phyloP scores from a whole-genome alignment of 2,329 filamentous ascomycete species.

The Colletotrichum orbiculare region DNA sequence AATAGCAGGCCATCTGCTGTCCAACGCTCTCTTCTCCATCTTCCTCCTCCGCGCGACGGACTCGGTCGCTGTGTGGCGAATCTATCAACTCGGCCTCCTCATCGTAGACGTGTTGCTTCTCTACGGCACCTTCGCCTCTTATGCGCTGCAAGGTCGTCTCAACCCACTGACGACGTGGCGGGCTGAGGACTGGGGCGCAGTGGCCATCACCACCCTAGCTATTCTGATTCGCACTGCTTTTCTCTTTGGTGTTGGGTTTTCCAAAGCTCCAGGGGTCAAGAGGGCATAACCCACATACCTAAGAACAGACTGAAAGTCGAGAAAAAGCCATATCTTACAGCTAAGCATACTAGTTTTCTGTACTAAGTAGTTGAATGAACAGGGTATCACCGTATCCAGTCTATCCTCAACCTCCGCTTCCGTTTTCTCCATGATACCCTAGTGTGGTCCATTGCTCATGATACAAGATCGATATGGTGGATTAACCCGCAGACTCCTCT shows the following conservation, averaged over 20 bases:
- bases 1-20: conserved; percentile 20
- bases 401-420: conserved; percentile 24
- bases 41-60: conserved; percentile 13
- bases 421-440: conserved; percentile 26
- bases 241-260: conserved; percentile 14
- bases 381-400: conserved; percentile 38
- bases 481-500: background rate
- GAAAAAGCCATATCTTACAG: background rate
- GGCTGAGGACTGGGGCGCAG: conserved; percentile 21
- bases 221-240: background rate
- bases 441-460: background rate
- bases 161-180: conserved; percentile 23
- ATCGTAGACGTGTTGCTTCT: conserved; percentile 21
- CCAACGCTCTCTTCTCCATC: conserved; percentile 19
- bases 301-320: background rate
- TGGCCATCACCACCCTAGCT: conserved; percentile 10
- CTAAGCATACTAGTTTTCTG: background rate
- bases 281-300: background rate
- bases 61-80: background rate
- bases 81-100: conserved; percentile 22
- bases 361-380: conserved; percentile 24
- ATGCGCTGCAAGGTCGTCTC: background rate
- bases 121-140: conserved; percentile 8
- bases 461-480: background rate
- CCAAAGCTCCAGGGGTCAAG: background rate